These are phyloP conservation scores for Thuja plicata DNA, from an alignment of 83 land plant species.

Conservation along the genomic window DNA sequence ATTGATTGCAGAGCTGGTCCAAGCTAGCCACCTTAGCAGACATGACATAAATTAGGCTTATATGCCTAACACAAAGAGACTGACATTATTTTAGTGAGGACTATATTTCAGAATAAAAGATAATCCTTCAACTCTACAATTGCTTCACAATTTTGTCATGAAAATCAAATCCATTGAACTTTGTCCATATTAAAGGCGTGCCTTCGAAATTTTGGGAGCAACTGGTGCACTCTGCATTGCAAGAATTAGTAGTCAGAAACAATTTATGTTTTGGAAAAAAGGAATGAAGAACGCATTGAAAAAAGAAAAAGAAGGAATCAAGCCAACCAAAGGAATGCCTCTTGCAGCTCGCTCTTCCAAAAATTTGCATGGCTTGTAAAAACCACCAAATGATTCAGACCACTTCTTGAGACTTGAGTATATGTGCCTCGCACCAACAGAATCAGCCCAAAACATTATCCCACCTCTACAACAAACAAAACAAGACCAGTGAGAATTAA, in stretches of 20 bases:
- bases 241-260: not conserved
- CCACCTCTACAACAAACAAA: constrained; percentile 72
- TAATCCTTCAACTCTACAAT: not conserved
- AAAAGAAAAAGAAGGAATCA: not conserved
- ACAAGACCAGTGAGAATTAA: not conserved
- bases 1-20: not conserved
- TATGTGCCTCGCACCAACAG: constrained; percentile 62
- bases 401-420: constrained; percentile 68
- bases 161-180: not conserved
- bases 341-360: constrained; percentile 80
- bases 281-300: not conserved
- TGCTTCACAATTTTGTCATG: not conserved
- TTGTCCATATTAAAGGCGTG: constrained; percentile 10
- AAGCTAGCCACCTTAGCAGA: not conserved
- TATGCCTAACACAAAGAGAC: not conserved
- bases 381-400: constrained; percentile 63
- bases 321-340: constrained; percentile 75
- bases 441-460: constrained; percentile 90
- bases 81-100: not conserved
- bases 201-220: constrained; percentile 7
- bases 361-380: constrained; percentile 78
- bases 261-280: not conserved
- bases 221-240: constrained; percentile 6
- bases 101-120: not conserved
- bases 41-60: not conserved